phyloP scores from a whole-genome alignment of 2,329 filamentous ascomycete genomes.

The Colletotrichum falcatum region DNA sequence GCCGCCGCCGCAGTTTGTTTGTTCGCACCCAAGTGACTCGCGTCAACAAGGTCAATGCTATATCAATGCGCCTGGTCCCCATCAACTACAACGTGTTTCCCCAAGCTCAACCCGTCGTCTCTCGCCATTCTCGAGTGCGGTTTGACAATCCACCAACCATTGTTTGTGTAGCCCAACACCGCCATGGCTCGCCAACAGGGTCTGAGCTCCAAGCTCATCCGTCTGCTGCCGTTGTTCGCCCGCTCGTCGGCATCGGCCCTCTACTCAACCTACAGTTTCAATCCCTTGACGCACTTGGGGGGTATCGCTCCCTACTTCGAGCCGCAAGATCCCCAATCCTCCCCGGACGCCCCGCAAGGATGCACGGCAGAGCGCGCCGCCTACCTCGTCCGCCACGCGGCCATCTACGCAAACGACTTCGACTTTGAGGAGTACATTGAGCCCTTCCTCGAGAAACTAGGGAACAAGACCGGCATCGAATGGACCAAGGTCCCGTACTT shows the following conservation, averaged over 20 bases:
- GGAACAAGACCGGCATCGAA: slow-evolving; percentile 65
- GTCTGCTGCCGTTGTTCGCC: slow-evolving; percentile 18
- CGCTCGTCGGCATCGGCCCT: slow-evolving; percentile 46
- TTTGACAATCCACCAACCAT: background rate
- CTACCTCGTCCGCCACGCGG: slow-evolving; percentile 69
- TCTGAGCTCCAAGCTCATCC: slow-evolving; percentile 26
- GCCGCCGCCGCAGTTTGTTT: slow-evolving; percentile 17
- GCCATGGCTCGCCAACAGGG: slow-evolving; percentile 20
- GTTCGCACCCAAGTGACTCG: background rate
- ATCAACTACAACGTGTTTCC: background rate
- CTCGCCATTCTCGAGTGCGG: background rate
- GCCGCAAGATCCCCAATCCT: slow-evolving; percentile 60
- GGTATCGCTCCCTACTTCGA: slow-evolving; percentile 71
- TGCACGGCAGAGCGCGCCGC: slow-evolving; percentile 64
- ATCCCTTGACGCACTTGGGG: slow-evolving; percentile 65
- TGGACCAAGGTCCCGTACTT: slow-evolving; percentile 68
- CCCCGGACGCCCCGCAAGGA: slow-evolving; percentile 59
- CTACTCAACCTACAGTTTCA: slow-evolving; percentile 63
- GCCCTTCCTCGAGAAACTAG: slow-evolving; percentile 68
- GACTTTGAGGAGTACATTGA: slow-evolving; percentile 69
- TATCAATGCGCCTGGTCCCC: background rate
- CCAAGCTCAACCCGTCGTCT: background rate
- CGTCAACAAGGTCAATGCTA: background rate
- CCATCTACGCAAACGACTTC: slow-evolving; percentile 70
- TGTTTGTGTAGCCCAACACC: background rate